Conservation (phyloP, 2,329 filamentous ascomycete species). For the Aspergillus caelatus region DNA sequence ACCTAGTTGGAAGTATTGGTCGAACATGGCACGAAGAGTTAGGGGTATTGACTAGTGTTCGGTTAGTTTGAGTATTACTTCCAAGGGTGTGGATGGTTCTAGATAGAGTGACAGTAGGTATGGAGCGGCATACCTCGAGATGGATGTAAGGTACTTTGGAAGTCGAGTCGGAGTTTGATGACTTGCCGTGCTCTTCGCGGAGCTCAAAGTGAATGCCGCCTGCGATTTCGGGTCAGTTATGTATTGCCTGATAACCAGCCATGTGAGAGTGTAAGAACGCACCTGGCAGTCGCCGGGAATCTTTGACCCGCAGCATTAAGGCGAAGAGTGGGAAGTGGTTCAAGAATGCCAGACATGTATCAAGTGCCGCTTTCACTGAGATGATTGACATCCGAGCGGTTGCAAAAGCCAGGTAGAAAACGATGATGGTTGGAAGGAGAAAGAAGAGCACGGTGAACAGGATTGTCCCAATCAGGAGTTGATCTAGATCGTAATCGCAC, state of each 20-base stretch:
- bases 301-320: slow-evolving; percentile 92
- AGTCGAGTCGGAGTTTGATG: slow-evolving; percentile 42
- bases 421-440: slow-evolving; percentile 87
- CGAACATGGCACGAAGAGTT: slow-evolving; percentile 89
- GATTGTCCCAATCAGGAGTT: slow-evolving; percentile 93
- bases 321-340: slow-evolving; percentile 99
- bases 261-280: slow-evolving; percentile 19
- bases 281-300: slow-evolving; percentile 86
- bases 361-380: slow-evolving; percentile 83
- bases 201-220: slow-evolving; percentile 90
- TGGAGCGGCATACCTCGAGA: slow-evolving; percentile 67
- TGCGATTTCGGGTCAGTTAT: slow-evolving; percentile 29
- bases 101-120: not conserved
- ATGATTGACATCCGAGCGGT: slow-evolving; percentile 94
- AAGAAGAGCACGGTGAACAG: slow-evolving; percentile 96
- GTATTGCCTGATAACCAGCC: not conserved
- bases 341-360: slow-evolving; percentile 87
- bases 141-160: slow-evolving; percentile 77
- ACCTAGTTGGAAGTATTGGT: slow-evolving; percentile 95
- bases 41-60: slow-evolving; percentile 75
- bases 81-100: not conserved
- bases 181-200: slow-evolving; percentile 65
- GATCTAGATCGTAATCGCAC: slow-evolving; percentile 97
- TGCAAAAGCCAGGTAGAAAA: slow-evolving; percentile 97
- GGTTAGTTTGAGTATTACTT: slow-evolving; percentile 17